Evolutionary conservation across 495 filamentous ascomycete species (phyloP).

Genomic region (Aspergillus biplanus): DNA sequence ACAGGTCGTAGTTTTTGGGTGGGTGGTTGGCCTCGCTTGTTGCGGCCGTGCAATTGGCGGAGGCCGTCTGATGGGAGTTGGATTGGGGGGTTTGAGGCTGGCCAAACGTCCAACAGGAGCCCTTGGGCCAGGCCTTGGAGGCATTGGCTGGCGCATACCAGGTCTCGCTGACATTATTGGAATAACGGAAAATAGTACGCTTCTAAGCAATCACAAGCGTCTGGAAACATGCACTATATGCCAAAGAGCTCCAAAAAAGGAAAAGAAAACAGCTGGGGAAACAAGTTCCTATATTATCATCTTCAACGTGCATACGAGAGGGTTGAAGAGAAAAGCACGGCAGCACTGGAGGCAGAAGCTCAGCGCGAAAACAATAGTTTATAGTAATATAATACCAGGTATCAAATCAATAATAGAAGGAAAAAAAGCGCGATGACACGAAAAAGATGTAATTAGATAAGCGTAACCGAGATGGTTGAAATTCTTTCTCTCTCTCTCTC

Average conservation of each 20-base stretch:
- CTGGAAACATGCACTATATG: too few species aligned
- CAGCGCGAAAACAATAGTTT: too few species aligned
- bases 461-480: background rate
- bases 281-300: too few species aligned
- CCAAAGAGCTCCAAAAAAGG: too few species aligned
- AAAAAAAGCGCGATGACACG: background rate
- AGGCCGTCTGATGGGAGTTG: conserved; percentile 45
- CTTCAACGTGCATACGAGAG: too few species aligned
- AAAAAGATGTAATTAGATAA: background rate
- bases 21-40: conserved; percentile 40
- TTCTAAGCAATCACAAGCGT: too few species aligned
- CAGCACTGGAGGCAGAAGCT: too few species aligned
- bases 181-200: background rate
- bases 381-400: too few species aligned
- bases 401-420: too few species aligned
- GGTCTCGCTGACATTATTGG: conserved; percentile 38
- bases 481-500: background rate
- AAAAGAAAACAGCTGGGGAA: too few species aligned
- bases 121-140: conserved; percentile 34
- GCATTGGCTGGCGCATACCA: conserved; percentile 39
- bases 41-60: conserved; percentile 39
- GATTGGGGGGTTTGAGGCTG: conserved; percentile 40
- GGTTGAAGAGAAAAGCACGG: too few species aligned
- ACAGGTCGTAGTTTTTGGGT: conserved; percentile 47
- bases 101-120: conserved; percentile 46